These are phyloP conservation scores for Chrysosporium keratinophilum DNA, from an alignment of 2,329 filamentous ascomycete species.

Conservation along the genomic window DNA sequence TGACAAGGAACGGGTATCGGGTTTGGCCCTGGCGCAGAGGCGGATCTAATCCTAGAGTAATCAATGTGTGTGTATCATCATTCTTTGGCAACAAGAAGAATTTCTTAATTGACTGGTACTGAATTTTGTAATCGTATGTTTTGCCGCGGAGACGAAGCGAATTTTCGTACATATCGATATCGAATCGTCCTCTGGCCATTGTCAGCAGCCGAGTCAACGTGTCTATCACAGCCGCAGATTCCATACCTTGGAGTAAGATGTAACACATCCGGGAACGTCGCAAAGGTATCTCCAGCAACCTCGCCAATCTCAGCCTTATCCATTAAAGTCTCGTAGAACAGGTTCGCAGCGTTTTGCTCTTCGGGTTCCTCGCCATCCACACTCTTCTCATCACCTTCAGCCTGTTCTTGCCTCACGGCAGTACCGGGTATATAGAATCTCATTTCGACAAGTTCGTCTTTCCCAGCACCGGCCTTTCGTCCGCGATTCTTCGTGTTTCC, in stretches of 20 bases:
- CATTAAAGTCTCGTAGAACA: slow-evolving; percentile 98
- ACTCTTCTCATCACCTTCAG: slow-evolving; percentile 28
- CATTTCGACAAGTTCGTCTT: slow-evolving; percentile 95
- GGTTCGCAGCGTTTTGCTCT: slow-evolving; percentile 86
- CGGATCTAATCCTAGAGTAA: slow-evolving; percentile 87
- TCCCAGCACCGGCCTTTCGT: slow-evolving; percentile 78
- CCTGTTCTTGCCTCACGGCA: slow-evolving; percentile 59
- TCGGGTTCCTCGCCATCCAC: slow-evolving; percentile 45
- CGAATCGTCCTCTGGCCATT: slow-evolving; percentile 75
- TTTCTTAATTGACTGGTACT: slow-evolving; percentile 96
- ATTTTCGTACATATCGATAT: slow-evolving; percentile 98
- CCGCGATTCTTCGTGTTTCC: slow-evolving; percentile 62
- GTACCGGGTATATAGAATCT: slow-evolving; percentile 95
- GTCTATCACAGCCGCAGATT: neutral
- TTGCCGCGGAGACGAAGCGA: slow-evolving; percentile 96
- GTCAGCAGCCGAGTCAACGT: slow-evolving; percentile 13
- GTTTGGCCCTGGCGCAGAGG: slow-evolving; percentile 95
- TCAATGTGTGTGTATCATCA: slow-evolving; percentile 92
- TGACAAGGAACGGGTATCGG: slow-evolving; percentile 93
- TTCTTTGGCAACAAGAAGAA: slow-evolving; percentile 98
- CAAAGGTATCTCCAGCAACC: slow-evolving; percentile 95
- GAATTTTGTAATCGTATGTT: slow-evolving; percentile 99
- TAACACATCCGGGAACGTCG: slow-evolving; percentile 90
- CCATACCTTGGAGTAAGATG: slow-evolving; percentile 84
- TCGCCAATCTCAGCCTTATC: slow-evolving; percentile 99